phyloP scores from a whole-genome alignment of 371 early-diverging fungal genomes.

The Smittium culicis region DNA sequence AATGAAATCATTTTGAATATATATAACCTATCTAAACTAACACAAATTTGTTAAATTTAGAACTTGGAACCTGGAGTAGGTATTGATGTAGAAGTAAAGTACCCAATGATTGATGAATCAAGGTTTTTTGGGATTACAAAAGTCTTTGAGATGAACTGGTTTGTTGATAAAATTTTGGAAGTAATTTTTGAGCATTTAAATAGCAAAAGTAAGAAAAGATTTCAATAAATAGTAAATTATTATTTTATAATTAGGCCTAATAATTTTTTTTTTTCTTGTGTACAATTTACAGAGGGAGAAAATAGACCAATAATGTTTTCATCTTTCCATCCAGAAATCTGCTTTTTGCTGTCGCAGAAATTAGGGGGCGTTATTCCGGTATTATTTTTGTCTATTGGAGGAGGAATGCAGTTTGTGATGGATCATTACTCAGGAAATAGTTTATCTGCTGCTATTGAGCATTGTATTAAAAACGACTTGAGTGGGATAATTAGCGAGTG shows the following conservation, averaged over 20 bases:
- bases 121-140: slow-evolving; percentile 42
- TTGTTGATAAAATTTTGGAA: slow-evolving; percentile 68
- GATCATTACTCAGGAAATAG: slow-evolving; percentile 70
- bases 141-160: slow-evolving; percentile 69
- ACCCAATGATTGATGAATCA: slow-evolving; percentile 81
- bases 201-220: neutral
- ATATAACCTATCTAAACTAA: no score
- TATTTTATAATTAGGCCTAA: no score
- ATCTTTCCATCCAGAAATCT: slow-evolving; percentile 86
- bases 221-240: neutral
- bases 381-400: slow-evolving; percentile 74
- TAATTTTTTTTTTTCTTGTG: no score
- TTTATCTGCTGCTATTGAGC: slow-evolving; percentile 65
- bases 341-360: slow-evolving; percentile 67
- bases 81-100: slow-evolving; percentile 95
- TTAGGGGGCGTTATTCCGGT: slow-evolving; percentile 64
- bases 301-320: slow-evolving; percentile 76
- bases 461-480: slow-evolving; percentile 58
- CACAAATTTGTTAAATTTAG: slow-evolving; percentile 1
- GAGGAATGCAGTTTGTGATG: slow-evolving; percentile 54
- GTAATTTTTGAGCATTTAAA: slow-evolving; percentile 37
- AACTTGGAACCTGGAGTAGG: slow-evolving; percentile 38
- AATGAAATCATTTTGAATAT: no score
- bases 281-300: neutral
- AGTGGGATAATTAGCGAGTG: slow-evolving; percentile 73